Evolutionary conservation across 2,329 filamentous ascomycete genomes (phyloP).

Genomic region (Aspergillus oerlinghausenensis): DNA sequence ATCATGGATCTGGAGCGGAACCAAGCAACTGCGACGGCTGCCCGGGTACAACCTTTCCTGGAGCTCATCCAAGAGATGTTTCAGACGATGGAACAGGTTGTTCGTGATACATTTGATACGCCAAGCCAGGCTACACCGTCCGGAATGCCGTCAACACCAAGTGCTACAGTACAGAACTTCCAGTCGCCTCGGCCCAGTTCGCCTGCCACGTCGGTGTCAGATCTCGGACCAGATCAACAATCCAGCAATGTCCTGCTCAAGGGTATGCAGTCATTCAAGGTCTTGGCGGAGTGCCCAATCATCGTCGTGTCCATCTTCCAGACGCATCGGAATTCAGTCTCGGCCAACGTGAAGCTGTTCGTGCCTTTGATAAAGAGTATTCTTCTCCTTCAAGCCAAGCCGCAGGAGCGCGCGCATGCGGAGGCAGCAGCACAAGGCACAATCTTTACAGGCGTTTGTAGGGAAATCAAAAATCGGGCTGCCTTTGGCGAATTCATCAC

Average conservation of each 20-base stretch:
- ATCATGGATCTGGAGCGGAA: conserved; percentile 95
- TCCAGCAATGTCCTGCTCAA: conserved; percentile 76
- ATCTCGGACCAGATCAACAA: conserved; percentile 78
- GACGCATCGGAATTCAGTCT: conserved; percentile 74
- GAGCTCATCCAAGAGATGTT: conserved; percentile 94
- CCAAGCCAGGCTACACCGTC: conserved; percentile 53
- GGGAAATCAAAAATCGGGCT: conserved; percentile 85
- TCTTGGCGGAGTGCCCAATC: conserved; percentile 94
- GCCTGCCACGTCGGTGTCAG: conserved; percentile 73
- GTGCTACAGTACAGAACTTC: conserved; percentile 58
- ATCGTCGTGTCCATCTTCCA: conserved; percentile 99
- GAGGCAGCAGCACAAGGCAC: conserved; percentile 75
- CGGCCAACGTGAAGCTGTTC: conserved; percentile 82
- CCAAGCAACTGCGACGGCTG: conserved; percentile 74
- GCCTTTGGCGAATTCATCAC: conserved; percentile 98
- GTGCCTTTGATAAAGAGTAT: conserved; percentile 92
- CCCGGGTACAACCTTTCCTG: conserved; percentile 83
- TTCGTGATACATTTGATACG: conserved; percentile 91
- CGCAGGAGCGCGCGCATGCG: conserved; percentile 84
- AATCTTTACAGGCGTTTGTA: conserved; percentile 89
- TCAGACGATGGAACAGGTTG: conserved; percentile 86
- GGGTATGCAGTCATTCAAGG: conserved; percentile 98
- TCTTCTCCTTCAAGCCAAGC: conserved; percentile 80
- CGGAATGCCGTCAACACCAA: conserved; percentile 50
- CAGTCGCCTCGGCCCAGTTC: conserved; percentile 88